Base-by-base conservation (phyloP, 2,329 filamentous ascomycete species). In the Colletotrichum euphorbiae region DNA sequence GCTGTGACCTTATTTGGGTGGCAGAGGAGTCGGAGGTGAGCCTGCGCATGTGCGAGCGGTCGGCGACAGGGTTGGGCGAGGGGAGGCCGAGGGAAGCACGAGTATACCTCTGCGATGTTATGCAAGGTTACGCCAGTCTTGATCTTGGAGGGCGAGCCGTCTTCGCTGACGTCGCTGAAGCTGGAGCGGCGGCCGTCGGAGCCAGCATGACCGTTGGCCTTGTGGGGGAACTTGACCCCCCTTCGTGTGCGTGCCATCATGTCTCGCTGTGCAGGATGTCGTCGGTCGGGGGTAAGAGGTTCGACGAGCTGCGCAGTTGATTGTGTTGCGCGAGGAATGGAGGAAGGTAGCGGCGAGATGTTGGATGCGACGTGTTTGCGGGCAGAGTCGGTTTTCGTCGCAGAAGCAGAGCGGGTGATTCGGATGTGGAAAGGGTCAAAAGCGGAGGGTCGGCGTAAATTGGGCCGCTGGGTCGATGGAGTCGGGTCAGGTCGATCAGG, bases 131-230 rank as follows among this genome's bases (percentile, higher is more conserved):
- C 74, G 33, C 54, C 12, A 45, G 72, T 54, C 69, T 64, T 71
- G 3, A 58, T 15, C 64, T 71, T 71, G 40, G 64, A 67, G 4
- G 73, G 78, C 21, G 85, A 87, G 57, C 81, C 82, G 45, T 84
- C 83, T 74, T 91, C 90, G 76, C 89, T 91, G 74, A 84, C 84
- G 72, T 92, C 91, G 72, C 90, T 92, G 79, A 93, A 89, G 83
- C 90, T 92, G 66, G 87, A 86, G 73, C 91, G 89, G 73, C 89
- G 85, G 57, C 88, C 85, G 12, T 91, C 84, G 69, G 76, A 73
- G 67, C 75, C 75, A 65, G 74, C 73, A 60, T 80, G 77, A 66
- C 82, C 82, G 70, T 87, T 85, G 72, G 78, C 82, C 77, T 82
- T 84, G 73, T 82, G 80, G 72, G 84, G 84, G 77, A 87, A 88